Evolutionary conservation across 768 basidiomycete species (phyloP), one percentile per base, ranked within the genome.

Genomic region (Phaeotremella skinneri): DNA sequence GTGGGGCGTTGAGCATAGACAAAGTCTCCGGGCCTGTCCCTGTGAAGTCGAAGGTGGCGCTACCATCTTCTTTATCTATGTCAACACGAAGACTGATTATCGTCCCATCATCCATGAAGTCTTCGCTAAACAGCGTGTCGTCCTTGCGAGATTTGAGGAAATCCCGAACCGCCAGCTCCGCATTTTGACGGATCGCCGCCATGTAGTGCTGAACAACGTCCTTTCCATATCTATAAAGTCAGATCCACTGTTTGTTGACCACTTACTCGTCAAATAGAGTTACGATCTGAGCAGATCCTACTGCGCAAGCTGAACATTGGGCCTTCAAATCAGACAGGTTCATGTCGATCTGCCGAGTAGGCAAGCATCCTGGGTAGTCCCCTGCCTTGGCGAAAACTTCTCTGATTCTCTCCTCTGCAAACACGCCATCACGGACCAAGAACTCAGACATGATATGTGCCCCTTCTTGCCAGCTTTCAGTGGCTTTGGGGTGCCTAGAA

Each of bases 131-230:
- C 11, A 52, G 34, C 21, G n/a, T 27, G 6, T 58, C 23, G 2
- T 27, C 52, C 13, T 27, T 45, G 7, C 48, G 31, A 14, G 23
- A 21, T 26, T 83, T 83, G 55, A 96, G 81, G 25, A 96, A 82
- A 63, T 84, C 84, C 45, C 91, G 83, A 7, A 96, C 92, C n/a
- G 87, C 89, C 58, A 76, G 80, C 74, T 94, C 92, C 49, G 92
- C 92, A 68, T 94, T 96, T 31, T 82, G 78, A 21, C 89, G 86
- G 74, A 92, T 94, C 27, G 25, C 29, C 20, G n/a, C 26, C 58
- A 59, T 59, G 27, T 59, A 59, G 30, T 31, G 31, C 20, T 59
- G 56, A 4, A 58, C 56, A n/a, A 58, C 56, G 23, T 52, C 56
- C 31, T 50, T 49, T 32, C 49, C 50, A 42, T 43, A 45, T 49